Percentiles rank a stretch among this genome's conserved stretches.
Conservation (phyloP, 2,329 filamentous ascomycete species). For the Alternaria arbusti region DNA sequence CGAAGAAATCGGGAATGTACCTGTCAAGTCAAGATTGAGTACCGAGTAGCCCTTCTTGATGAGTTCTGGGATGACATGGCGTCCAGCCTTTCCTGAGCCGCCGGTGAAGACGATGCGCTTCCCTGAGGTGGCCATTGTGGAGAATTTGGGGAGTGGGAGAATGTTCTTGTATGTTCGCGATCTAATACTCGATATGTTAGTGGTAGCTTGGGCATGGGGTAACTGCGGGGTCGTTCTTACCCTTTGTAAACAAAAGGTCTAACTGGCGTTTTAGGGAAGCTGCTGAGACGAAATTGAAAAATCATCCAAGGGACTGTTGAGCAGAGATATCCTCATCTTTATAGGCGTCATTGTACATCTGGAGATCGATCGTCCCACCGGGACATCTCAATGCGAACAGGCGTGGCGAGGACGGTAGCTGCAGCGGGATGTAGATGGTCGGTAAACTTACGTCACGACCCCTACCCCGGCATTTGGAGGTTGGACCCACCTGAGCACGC, state of each 20-base stretch:
- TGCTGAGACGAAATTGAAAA: neutral
- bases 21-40: constrained; percentile 61
- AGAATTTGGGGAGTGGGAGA: neutral
- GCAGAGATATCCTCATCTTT: constrained; percentile 4
- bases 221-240: constrained; percentile 5
- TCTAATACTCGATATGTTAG: neutral
- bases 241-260: neutral
- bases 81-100: constrained; percentile 60
- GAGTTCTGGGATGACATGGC: constrained; percentile 62
- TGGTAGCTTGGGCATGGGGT: neutral
- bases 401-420: constrained; percentile 10
- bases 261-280: neutral
- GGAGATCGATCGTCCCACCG: constrained; percentile 11
- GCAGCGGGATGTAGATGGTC: constrained; percentile 3
- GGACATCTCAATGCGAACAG: constrained; percentile 12
- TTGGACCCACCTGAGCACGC: constrained; percentile 11
- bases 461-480: constrained; percentile 10
- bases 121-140: constrained; percentile 34
- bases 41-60: constrained; percentile 59
- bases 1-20: neutral
- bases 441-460: constrained; percentile 28
- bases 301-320: neutral
- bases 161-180: neutral
- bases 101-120: constrained; percentile 55
- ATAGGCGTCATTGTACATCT: constrained; percentile 14